Conservation (phyloP, 805 yeast species). For the Candida ovalis region DNA sequence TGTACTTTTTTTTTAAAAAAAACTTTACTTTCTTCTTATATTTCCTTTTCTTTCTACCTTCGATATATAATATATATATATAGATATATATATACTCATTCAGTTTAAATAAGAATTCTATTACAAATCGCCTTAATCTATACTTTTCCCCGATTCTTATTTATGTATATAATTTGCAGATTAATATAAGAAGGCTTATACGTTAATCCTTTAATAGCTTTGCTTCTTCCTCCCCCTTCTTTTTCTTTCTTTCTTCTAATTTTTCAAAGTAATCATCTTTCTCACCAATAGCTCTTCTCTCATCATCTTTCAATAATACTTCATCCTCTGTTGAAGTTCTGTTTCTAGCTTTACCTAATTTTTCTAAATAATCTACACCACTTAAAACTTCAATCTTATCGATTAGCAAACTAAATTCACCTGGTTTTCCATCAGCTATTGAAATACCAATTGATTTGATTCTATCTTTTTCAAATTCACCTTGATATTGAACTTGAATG, state of each 20-base stretch:
- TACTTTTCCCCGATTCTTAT: no score
- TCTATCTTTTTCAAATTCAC: slow-evolving; percentile 55
- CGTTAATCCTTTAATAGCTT: not conserved
- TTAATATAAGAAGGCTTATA: not conserved
- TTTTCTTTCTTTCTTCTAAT: not conserved
- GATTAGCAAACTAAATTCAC: slow-evolving; percentile 65
- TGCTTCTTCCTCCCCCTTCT: not conserved
- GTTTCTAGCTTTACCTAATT: slow-evolving; percentile 35
- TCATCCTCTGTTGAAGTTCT: slow-evolving; percentile 4
- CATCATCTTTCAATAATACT: not conserved
- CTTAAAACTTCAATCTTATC: slow-evolving; percentile 72
- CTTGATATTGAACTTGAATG: slow-evolving; percentile 49
- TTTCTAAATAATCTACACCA: slow-evolving; percentile 46
- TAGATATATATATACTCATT: no score
- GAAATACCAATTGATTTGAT: slow-evolving; percentile 77
- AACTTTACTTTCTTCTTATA: no score
- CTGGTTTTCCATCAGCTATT: slow-evolving; percentile 70
- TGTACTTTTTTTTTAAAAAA: no score
- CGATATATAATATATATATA: no score
- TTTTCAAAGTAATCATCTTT: not conserved
- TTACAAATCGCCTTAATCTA: no score
- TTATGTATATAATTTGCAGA: not conserved
- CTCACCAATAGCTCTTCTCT: not conserved
- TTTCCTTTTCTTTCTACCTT: no score
- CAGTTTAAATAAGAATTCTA: not conserved